Percentiles rank a stretch among this genome's conserved stretches.
These are phyloP conservation scores for Populus tremula DNA, from an alignment of 345 rosid species.

Conservation along the genomic window DNA sequence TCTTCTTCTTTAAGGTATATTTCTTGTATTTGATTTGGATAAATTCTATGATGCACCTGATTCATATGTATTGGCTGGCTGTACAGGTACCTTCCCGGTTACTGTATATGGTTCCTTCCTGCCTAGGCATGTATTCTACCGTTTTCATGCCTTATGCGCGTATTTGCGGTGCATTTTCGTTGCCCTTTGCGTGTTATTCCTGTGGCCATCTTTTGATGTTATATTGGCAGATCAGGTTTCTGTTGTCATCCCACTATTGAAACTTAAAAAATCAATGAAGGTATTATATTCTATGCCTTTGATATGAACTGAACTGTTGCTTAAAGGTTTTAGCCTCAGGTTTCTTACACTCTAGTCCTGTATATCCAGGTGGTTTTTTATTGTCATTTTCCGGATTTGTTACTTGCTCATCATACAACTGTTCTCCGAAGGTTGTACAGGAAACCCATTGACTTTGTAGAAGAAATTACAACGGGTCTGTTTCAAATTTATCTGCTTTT, in stretches of 20 bases:
- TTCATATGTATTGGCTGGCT: neutral
- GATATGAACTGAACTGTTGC: neutral
- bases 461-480: constrained; percentile 79
- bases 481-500: constrained; percentile 4
- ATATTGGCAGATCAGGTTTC: constrained; percentile 82
- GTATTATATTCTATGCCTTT: constrained; percentile 26
- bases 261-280: constrained; percentile 68
- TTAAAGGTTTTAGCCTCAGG: neutral
- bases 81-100: constrained; percentile 68
- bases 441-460: constrained; percentile 77
- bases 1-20: neutral
- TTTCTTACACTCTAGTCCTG: neutral
- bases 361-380: constrained; percentile 71
- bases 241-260: constrained; percentile 73
- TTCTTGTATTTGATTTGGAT: no score
- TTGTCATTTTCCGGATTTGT: constrained; percentile 90
- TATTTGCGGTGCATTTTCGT: constrained; percentile 78
- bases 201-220: constrained; percentile 77
- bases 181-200: constrained; percentile 65
- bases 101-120: constrained; percentile 79
- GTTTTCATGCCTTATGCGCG: constrained; percentile 80
- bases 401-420: constrained; percentile 83
- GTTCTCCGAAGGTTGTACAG: constrained; percentile 68
- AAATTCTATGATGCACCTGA: neutral
- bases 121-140: constrained; percentile 79